A percentile compares a stretch with the other conserved stretches of the same genome.
phyloP scores from a whole-genome alignment of 345 rosid species.

The Cardamine chenopodiifolia region DNA sequence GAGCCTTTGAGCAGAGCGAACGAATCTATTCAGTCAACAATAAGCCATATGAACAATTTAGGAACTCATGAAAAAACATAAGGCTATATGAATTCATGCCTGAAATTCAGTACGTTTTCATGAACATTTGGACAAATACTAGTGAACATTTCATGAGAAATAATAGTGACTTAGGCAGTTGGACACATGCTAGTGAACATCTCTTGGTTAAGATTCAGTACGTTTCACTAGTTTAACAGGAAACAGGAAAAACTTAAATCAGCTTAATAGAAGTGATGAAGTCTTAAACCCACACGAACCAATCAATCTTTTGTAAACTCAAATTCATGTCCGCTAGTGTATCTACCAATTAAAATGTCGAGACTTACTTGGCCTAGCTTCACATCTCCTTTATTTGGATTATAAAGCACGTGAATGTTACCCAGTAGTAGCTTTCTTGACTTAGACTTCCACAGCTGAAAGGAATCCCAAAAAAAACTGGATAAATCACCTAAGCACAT shows the following conservation, averaged over 20 bases:
- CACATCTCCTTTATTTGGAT: slow-evolving; percentile 72
- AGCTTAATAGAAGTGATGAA: slow-evolving; percentile 5
- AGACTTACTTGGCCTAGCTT: slow-evolving; percentile 78
- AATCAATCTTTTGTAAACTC: slow-evolving; percentile 16
- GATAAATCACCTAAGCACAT: slow-evolving; percentile 42
- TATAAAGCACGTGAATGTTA: slow-evolving; percentile 72
- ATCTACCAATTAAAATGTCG: slow-evolving; percentile 1
- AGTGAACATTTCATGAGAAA: slow-evolving; percentile 6
- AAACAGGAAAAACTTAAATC: slow-evolving; percentile 15
- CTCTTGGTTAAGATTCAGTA: slow-evolving; percentile 5
- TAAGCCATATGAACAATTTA: slow-evolving; percentile 16
- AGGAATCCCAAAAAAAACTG: slow-evolving; percentile 29
- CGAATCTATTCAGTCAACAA: slow-evolving; percentile 47
- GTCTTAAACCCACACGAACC: slow-evolving; percentile 11
- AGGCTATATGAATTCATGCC: too few species aligned
- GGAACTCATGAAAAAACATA: slow-evolving; percentile 9
- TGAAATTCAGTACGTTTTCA: not conserved
- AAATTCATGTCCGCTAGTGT: not conserved
- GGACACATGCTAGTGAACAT: not conserved
- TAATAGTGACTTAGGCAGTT: not conserved
- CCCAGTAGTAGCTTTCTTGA: slow-evolving; percentile 66
- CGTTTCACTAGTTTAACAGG: not conserved
- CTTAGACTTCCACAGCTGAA: slow-evolving; percentile 55
- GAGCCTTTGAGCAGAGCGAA: slow-evolving; percentile 68
- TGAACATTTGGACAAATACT: not conserved